Base-by-base conservation (phyloP, 345 rosid genomes). In the Mangifera indica region DNA sequence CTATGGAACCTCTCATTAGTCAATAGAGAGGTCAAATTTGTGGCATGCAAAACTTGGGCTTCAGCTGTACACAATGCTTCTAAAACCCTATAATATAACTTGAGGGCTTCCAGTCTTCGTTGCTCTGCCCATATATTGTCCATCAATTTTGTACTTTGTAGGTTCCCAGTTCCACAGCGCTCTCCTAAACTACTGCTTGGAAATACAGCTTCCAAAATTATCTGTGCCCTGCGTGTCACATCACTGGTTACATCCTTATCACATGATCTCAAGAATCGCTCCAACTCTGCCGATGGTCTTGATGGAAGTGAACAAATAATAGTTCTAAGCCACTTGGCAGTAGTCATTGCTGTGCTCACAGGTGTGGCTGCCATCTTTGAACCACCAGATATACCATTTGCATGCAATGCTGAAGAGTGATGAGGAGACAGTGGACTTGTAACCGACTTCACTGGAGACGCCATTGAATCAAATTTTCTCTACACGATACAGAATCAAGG, bases 21-120 rank as follows among this genome's bases (percentile, higher is more conserved):
- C 77, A 95, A 84, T 72, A 95, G 84, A 60, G 98, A 88, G 74
- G 96, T 91, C 80, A 95, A 84, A 82, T 95, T 95, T 71, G 60
- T 83, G 21, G 91, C 88, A 80, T 91, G 96, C 75, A 95, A 68
- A 65, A 91, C 74, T 80, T 89, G 97, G 46, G 91, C 88, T 76
- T 95, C 99, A 21, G 99, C 98, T 60, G 80, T 84, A 77, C 99
- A 95, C 94, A 95, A 89, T 62, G 99, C 96, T 80, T 92, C 98
- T 75, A 95, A 81, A 71, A 95, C 97, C 83, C 96, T 85, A 79
- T 86, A 95, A 82, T 95, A 95, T 56, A 95, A 66, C 87, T 95
- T 92, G 52, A 85, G 77, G 57, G 98, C 93, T 80, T 95, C 99
- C 72, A 76, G 67, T 81, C 97, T 84, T 62, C 99, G 81, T 75